phyloP scores from a whole-genome alignment of 2,329 filamentous ascomycete genomes.

The Clarireedia monteithiana region DNA sequence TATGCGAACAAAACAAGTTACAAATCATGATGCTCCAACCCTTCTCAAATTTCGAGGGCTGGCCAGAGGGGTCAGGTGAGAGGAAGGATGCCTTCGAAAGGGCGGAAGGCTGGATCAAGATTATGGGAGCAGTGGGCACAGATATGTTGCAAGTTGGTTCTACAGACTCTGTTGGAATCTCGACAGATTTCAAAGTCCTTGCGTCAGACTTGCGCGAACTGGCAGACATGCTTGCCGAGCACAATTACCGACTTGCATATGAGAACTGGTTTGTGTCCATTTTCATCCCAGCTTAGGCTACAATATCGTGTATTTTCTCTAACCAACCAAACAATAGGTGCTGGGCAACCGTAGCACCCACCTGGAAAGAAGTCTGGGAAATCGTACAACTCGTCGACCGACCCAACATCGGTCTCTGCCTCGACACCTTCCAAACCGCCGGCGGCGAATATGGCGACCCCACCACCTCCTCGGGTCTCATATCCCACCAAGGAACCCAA shows the following conservation, averaged over 20 bases:
- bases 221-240: constrained; percentile 50
- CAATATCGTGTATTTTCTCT: neutral
- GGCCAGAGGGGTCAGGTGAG: constrained; percentile 49
- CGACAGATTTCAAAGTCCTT: constrained; percentile 35
- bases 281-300: neutral
- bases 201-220: constrained; percentile 56
- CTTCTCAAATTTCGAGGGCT: constrained; percentile 72
- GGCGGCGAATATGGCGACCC: constrained; percentile 70
- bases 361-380: constrained; percentile 63
- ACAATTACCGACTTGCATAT: constrained; percentile 58
- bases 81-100: constrained; percentile 54
- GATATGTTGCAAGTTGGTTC: constrained; percentile 57
- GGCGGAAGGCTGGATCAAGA: constrained; percentile 57
- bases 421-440: constrained; percentile 71
- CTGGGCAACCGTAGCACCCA: constrained; percentile 63
- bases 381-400: constrained; percentile 56
- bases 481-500: constrained; percentile 37
- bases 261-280: constrained; percentile 51
- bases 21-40: constrained; percentile 66
- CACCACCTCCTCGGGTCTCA: constrained; percentile 50
- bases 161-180: constrained; percentile 2
- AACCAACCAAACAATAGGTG: constrained; percentile 36
- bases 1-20: constrained; percentile 47
- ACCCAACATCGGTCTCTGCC: constrained; percentile 63
- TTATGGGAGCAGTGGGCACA: constrained; percentile 64